Evolutionary conservation across 306 rosid genomes (phyloP).

Genomic region (Ceratonia siliqua): DNA sequence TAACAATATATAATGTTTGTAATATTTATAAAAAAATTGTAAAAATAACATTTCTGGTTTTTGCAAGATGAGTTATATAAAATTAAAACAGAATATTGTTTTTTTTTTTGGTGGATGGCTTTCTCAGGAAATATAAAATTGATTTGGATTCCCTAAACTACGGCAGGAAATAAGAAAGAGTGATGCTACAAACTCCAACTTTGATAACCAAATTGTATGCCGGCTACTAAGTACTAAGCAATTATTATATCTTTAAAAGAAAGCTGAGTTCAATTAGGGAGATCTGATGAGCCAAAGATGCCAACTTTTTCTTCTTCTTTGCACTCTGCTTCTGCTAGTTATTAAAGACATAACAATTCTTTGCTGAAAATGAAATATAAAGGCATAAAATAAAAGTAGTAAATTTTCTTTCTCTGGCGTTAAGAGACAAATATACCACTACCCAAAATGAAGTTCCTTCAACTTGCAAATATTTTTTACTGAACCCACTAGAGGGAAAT

Average conservation of each 20-base stretch:
- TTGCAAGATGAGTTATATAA: not conserved
- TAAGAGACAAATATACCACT: constrained; percentile 6
- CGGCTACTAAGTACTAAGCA: not conserved
- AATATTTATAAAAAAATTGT: no score
- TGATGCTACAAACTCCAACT: no score
- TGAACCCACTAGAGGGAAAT: not conserved
- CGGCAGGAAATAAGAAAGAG: not conserved
- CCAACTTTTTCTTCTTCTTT: not conserved
- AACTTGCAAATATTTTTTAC: constrained; percentile 55
- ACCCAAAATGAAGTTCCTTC: constrained; percentile 30
- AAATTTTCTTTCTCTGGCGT: not conserved
- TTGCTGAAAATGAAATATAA: not conserved
- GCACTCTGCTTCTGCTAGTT: not conserved
- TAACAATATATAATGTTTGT: no score
- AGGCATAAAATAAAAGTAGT: not conserved
- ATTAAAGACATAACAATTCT: not conserved
- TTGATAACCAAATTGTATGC: no score
- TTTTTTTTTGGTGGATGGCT: not conserved
- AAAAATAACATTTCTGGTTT: no score
- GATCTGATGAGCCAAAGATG: not conserved
- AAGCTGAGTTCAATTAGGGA: not conserved
- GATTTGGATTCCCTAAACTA: not conserved
- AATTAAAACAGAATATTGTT: not conserved
- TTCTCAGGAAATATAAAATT: not conserved
- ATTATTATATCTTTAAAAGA: not conserved